Base-by-base conservation (phyloP, 345 rosid genomes). In the Brassica carinata region DNA sequence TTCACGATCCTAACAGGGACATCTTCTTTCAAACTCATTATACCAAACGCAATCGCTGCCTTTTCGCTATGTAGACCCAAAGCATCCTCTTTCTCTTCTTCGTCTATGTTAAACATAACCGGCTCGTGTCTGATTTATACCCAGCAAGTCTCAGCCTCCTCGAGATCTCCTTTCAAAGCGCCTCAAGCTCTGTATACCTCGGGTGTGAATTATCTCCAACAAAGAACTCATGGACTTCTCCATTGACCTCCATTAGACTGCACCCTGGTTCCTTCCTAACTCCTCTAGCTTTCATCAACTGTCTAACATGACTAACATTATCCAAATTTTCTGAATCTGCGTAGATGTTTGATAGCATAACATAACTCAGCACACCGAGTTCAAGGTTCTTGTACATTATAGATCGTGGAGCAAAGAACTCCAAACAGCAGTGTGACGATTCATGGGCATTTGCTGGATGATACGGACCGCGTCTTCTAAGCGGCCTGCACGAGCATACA, bases 351-450 rank as follows among this genome's bases (percentile, higher is more conserved):
- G 95, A 91, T 75, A 89, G 76, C 14, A 86, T 79, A 18, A 88
- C 91, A 29, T 84, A 88, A 15, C 91, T 91, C 0, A 85, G 87
- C 55, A 83, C 84, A 2, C 89, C 94, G 57, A 87, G 64, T 70
- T 87, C 88, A 51, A 43, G 80, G 23, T 90, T 86, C 75, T 83
- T 87, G 75, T 89, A 82, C 76, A 86, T 79, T 81, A 77, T 89
- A 30, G 90, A 79, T 7, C 92, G 76, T 84, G 88, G 5, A 90
- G 90, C 82, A 88, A 64, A 81, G 94, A 91, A 19, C 90, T 89
- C 92, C 94, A 90, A 59, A 87, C 89, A 34, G 86, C 88, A 2
- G 89, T 72, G 77, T 87, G 92, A 55, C 91, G 91, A 75, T 83
- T 86, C 80, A 83, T 77, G 4, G 89, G 91, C 92, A 89, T 90